Conservation (phyloP, 306 rosid species). For the Elaeagnus macrophylla region DNA sequence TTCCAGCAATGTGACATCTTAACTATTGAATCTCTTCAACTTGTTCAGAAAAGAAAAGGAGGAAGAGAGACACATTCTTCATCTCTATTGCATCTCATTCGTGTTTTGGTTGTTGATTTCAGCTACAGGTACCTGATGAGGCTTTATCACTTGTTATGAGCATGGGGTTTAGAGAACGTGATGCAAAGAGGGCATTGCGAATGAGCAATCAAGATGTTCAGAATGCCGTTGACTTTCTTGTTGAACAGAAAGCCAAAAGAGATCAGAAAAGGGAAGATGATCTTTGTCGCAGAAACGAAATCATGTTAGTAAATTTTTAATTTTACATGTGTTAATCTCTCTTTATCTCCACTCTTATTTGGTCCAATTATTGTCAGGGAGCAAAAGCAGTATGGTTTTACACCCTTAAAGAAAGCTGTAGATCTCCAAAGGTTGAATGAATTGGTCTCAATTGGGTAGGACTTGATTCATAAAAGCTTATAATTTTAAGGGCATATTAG, state of each 20-base stretch:
- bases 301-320: constrained; percentile 34
- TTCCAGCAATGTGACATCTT: too few species aligned
- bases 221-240: constrained; percentile 77
- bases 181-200: constrained; percentile 71
- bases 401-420: constrained; percentile 71
- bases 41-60: neutral
- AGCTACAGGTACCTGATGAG: constrained; percentile 85
- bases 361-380: constrained; percentile 42
- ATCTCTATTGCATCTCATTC: neutral
- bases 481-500: neutral
- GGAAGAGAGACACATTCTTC: neutral
- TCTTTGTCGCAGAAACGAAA: constrained; percentile 40
- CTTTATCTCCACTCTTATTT: constrained; percentile 11
- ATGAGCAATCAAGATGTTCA: constrained; percentile 85
- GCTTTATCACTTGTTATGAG: constrained; percentile 75
- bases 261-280: constrained; percentile 49
- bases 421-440: constrained; percentile 61
- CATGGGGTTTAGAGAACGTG: constrained; percentile 68
- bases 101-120: constrained; percentile 21
- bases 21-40: too few species aligned
- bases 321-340: constrained; percentile 5
- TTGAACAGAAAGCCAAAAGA: constrained; percentile 53
- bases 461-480: neutral
- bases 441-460: constrained; percentile 70
- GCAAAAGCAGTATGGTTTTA: constrained; percentile 65